phyloP scores from a whole-genome alignment of 2,329 filamentous ascomycete species.

The Penicillium sp. region DNA sequence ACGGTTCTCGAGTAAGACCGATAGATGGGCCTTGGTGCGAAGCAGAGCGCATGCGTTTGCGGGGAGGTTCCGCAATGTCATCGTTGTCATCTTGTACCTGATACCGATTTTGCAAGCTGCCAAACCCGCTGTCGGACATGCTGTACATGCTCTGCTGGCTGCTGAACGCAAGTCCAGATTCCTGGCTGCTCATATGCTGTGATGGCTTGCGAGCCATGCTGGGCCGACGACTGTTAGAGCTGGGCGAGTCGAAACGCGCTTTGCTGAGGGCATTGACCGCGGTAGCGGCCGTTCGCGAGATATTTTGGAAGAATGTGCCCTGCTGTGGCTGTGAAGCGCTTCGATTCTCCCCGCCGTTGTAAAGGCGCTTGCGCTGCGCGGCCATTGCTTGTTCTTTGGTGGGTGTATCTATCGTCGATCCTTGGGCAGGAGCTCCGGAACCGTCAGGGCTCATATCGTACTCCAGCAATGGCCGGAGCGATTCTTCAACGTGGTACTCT shows the following conservation, averaged over 20 bases:
- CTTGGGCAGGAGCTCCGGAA: slow-evolving; percentile 67
- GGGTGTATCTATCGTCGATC: slow-evolving; percentile 76
- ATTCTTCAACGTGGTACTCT: slow-evolving; percentile 57
- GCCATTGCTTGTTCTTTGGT: slow-evolving; percentile 99
- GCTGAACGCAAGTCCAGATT: slow-evolving; percentile 64
- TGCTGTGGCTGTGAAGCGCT: slow-evolving; percentile 60
- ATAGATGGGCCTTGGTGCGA: slow-evolving; percentile 50
- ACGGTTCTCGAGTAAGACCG: slow-evolving; percentile 29
- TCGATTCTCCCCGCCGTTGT: slow-evolving; percentile 71
- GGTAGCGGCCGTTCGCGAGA: slow-evolving; percentile 87
- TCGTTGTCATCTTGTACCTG: slow-evolving; percentile 41
- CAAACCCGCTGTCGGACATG: slow-evolving; percentile 73
- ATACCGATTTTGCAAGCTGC: slow-evolving; percentile 57
- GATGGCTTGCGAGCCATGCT: slow-evolving; percentile 69
- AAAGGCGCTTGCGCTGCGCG: slow-evolving; percentile 86
- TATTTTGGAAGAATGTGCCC: slow-evolving; percentile 95
- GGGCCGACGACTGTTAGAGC: slow-evolving; percentile 62
- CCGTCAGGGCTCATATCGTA: slow-evolving; percentile 49
- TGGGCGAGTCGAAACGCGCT: slow-evolving; percentile 84
- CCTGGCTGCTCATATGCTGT: slow-evolving; percentile 59
- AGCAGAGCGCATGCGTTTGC: slow-evolving; percentile 66
- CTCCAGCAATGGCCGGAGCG: slow-evolving; percentile 48
- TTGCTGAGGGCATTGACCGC: slow-evolving; percentile 97
- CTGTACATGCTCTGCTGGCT: slow-evolving; percentile 77
- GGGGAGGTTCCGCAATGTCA: slow-evolving; percentile 69